phyloP scores from a whole-genome alignment of 1,284 basidiomycete genomes.

The Sporisorium sorghi region DNA sequence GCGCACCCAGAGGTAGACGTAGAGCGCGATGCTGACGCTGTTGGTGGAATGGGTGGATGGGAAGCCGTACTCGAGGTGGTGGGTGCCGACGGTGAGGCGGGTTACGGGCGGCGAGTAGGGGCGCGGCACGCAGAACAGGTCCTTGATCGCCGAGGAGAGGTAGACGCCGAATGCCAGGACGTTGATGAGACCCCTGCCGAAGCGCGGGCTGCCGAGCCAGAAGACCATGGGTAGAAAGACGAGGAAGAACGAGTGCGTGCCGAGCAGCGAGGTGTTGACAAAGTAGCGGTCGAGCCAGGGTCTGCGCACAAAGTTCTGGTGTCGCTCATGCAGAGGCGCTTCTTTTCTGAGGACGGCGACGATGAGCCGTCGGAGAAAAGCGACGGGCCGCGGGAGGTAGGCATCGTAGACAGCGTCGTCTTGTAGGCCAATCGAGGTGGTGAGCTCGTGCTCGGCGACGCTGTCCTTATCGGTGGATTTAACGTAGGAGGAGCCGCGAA shows the following conservation, averaged over 20 bases:
- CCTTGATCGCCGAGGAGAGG: conserved; percentile 84
- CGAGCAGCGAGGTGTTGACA: conserved; percentile 85
- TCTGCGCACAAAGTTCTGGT: conserved; percentile 42
- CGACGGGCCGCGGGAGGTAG: conserved; percentile 50
- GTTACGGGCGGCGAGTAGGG: conserved; percentile 91
- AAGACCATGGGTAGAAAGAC: conserved; percentile 84
- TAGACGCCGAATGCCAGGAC: conserved; percentile 86
- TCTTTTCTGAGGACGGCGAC: conserved; percentile 46
- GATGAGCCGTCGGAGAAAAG: conserved; percentile 43
- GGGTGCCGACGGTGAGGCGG: conserved; percentile 74
- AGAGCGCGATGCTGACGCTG: conserved; percentile 81
- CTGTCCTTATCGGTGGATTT: conserved; percentile 30
- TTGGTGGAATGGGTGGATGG: conserved; percentile 97
- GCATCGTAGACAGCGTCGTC: conserved; percentile 57
- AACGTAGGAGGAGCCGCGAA: conserved; percentile 50
- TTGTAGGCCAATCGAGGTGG: conserved; percentile 57
- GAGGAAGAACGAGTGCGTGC: conserved; percentile 93
- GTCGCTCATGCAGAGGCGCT: conserved; percentile 44
- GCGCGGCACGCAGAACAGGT: conserved; percentile 88
- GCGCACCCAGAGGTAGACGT: conserved; percentile 60
- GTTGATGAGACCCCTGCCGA: conserved; percentile 74
- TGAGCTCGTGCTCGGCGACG: conserved; percentile 33
- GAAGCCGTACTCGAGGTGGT: conserved; percentile 80
- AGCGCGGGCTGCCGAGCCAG: conserved; percentile 82
- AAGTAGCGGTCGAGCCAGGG: conserved; percentile 87